Base-by-base conservation (phyloP, 148 eudicot genomes). In the Chenopodium quinoa region DNA sequence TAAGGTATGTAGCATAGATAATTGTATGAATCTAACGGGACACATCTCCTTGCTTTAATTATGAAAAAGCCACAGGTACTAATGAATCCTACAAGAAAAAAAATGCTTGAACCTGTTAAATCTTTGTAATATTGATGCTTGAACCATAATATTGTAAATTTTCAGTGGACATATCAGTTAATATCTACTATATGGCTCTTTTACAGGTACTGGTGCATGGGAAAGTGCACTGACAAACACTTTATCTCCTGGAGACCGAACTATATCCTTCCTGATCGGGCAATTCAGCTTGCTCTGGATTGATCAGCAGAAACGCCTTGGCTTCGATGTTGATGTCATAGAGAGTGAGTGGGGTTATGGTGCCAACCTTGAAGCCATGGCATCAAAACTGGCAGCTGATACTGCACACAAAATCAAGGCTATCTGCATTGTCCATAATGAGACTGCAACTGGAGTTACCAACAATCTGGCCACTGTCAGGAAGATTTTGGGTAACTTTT, bases 141-240 rank as follows among this genome's bases (percentile, higher is more conserved):
- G n/a, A 46, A 62, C 10, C 40, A 23, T 46, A 19, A 48, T 11
- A 2, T 29, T 23, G 19, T 10, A 13, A 52, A 54, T 32, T 69
- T 67, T 37, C 54, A 19, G 17, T 9, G 27, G 23, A 19, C 40
- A 46, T 63, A 25, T 72, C 13, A 73, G 22, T 16, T 60, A 48
- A 10, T 1, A 48, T 48, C 8, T 48, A 48, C 54, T 48, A 64
- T 69, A 20, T 69, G 65, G 17, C 32, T 71, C 69, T 80, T 71
- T 46, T 79, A 4, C 82, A 95, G 99, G 99, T 71, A 96, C 99
- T 82, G 99, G 99, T 82, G 99, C 99, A 75, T 96, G 98, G 99
- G 99, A 96, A 86, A 96, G 99, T 90, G 98, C 99, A 44, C 92
- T 96, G 54, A 96, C 99, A 29, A 96, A 96, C 91, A 96, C 99